Conservation (phyloP, 495 filamentous ascomycete species). For the Talaromyces wortmannii region DNA sequence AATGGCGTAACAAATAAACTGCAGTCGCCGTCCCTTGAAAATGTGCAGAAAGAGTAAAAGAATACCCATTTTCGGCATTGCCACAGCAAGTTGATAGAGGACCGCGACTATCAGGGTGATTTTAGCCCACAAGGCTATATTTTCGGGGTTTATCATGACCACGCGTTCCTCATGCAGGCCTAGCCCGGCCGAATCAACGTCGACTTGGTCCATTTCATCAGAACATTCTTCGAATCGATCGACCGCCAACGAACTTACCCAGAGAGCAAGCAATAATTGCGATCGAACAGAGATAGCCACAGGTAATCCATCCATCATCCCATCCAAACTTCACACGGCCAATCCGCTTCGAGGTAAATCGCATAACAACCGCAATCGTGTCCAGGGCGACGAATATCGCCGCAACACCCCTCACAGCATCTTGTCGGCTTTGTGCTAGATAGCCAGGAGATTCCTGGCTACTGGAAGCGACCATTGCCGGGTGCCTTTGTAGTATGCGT, state of each 20-base stretch:
- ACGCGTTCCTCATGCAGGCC: constrained; percentile 12
- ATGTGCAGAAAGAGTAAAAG: constrained; percentile 25
- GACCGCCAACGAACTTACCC: not conserved
- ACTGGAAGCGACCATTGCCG: too few relatives aligned
- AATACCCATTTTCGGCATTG: constrained; percentile 20
- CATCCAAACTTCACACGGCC: not conserved
- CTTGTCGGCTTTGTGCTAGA: not conserved
- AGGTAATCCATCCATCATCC: not conserved
- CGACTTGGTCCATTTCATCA: not conserved
- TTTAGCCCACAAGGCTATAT: constrained; percentile 9
- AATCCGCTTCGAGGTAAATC: not conserved
- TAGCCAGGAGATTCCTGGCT: not conserved
- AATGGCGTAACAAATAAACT: constrained; percentile 6
- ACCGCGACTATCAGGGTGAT: constrained; percentile 12
- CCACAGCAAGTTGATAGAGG: constrained; percentile 17
- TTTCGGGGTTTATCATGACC: constrained; percentile 2
- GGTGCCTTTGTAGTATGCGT: too few relatives aligned
- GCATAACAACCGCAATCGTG: constrained; percentile 3
- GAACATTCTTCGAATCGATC: not conserved
- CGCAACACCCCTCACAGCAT: not conserved
- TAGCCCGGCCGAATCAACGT: constrained; percentile 9
- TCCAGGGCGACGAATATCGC: not conserved
- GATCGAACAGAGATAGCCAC: not conserved
- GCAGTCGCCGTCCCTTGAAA: constrained; percentile 12
- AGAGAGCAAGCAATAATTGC: not conserved